These are phyloP conservation scores for Chlorella vulgaris DNA, from an alignment of 139 green algal genomes.

Conservation along the genomic window DNA sequence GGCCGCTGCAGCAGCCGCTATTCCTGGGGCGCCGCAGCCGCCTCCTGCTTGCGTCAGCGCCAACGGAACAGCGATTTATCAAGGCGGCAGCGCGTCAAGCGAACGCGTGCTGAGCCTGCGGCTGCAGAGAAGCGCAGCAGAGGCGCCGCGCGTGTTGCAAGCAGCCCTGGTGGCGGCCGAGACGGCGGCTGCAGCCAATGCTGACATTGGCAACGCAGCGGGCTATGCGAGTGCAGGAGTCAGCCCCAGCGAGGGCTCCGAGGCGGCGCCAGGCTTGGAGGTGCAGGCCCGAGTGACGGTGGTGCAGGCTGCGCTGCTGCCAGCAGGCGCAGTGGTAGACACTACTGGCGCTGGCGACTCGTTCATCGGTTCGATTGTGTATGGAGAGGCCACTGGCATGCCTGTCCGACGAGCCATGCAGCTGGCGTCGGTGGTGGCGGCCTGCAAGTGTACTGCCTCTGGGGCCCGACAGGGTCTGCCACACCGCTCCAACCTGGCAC, in stretches of 20 bases:
- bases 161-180: constrained; percentile 41
- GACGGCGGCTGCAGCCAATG: constrained; percentile 65
- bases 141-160: neutral
- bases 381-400: constrained; percentile 69
- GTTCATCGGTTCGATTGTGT: constrained; percentile 90
- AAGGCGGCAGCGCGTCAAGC: neutral
- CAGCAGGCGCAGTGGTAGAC: constrained; percentile 73
- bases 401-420: constrained; percentile 42
- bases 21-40: neutral
- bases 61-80: neutral
- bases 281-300: neutral
- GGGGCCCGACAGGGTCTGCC: constrained; percentile 83
- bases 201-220: constrained; percentile 52
- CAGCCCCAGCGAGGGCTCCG: neutral
- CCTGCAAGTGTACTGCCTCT: constrained; percentile 82
- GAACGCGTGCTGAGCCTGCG: neutral
- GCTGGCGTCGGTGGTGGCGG: constrained; percentile 79
- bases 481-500: constrained; percentile 39
- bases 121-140: neutral
- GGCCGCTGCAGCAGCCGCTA: neutral
- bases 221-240: constrained; percentile 42
- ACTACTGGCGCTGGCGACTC: constrained; percentile 94
- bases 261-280: neutral
- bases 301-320: neutral
- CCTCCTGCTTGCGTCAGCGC: neutral